phyloP scores from a whole-genome alignment of 2,329 filamentous ascomycete genomes.

The Colletotrichum navitas region DNA sequence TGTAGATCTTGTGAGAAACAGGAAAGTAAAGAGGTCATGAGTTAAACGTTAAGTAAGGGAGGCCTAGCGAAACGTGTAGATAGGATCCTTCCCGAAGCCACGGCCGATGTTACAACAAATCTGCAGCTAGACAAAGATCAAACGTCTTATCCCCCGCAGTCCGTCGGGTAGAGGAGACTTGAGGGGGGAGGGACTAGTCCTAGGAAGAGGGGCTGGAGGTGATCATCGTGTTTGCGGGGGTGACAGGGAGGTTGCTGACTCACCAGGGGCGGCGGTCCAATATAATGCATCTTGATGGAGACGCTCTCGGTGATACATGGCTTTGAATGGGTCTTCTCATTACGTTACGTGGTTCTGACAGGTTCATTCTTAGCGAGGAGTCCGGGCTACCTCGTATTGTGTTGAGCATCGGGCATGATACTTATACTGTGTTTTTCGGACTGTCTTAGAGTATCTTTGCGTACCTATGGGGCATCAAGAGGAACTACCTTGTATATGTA shows the following conservation, averaged over 20 bases:
- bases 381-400: not conserved
- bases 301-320: not conserved
- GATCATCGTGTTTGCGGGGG: conserved; percentile 8
- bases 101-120: not conserved
- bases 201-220: not conserved
- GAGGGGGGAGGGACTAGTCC: not conserved
- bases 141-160: not conserved
- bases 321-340: not conserved
- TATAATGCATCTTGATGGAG: not conserved
- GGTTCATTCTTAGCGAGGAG: not conserved
- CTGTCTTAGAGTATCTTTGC: too few species aligned
- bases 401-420: too few species aligned
- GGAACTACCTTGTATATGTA: too few species aligned
- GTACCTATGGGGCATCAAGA: too few species aligned
- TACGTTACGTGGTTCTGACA: too few species aligned
- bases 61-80: not conserved
- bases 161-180: not conserved
- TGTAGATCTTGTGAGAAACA: conserved; percentile 14
- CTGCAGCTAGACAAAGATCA: too few species aligned
- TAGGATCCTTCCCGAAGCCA: not conserved
- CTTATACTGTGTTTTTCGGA: too few species aligned
- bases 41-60: not conserved
- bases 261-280: not conserved
- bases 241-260: conserved; percentile 32
- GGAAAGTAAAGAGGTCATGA: not conserved